Conservation (phyloP, 352 stramenopile genomes). For the Globisporangium nodosum region DNA sequence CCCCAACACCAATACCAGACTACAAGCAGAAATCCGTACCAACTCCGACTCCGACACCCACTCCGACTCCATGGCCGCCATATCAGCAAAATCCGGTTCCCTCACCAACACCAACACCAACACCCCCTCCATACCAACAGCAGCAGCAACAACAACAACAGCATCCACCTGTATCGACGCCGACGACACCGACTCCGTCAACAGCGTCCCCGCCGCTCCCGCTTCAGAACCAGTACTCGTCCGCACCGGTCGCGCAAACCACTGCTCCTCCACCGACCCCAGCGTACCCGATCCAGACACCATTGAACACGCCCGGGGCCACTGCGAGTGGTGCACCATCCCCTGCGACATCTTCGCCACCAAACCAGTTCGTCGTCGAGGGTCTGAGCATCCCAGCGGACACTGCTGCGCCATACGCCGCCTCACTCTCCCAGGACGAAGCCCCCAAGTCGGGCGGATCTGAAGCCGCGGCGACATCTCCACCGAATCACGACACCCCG, state of each 20-base stretch:
- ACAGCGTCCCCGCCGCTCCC: neutral
- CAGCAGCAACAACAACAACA: neutral
- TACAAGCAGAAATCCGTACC: neutral
- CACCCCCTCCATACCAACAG: neutral
- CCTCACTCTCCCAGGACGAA: slow-evolving; percentile 2
- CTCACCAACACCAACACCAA: neutral
- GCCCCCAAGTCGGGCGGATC: neutral
- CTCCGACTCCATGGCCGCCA: neutral
- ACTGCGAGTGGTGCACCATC: too few relatives aligned
- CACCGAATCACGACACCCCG: neutral
- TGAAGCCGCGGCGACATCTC: neutral
- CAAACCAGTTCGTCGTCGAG: neutral
- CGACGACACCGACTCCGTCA: neutral
- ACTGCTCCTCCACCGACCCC: neutral
- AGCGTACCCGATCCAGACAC: slow-evolving; percentile 1
- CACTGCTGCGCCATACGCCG: too few relatives aligned
- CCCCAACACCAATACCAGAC: neutral
- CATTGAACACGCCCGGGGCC: neutral
- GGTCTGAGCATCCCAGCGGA: neutral
- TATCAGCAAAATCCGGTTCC: neutral
- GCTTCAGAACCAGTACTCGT: too few relatives aligned
- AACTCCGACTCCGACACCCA: neutral
- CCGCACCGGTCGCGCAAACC: slow-evolving; percentile 7
- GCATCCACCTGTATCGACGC: neutral
- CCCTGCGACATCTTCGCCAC: too few relatives aligned